A percentile compares a stretch with the other conserved stretches of the same genome.
Conservation (phyloP, 768 basidiomycete genomes). For the Pleurotus platypus region DNA sequence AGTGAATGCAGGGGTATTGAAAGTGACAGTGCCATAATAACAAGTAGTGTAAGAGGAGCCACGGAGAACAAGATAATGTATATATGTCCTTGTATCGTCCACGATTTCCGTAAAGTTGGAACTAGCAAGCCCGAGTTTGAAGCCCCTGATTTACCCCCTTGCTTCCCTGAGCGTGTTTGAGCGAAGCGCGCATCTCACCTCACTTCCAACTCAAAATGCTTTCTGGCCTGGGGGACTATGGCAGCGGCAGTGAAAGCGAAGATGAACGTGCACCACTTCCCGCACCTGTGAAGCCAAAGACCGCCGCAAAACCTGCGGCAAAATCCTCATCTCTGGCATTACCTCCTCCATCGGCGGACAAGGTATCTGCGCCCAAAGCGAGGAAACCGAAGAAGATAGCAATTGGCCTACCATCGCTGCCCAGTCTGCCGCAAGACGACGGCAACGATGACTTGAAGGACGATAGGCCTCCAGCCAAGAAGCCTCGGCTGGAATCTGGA, state of each 20-base stretch:
- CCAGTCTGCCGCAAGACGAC: constrained; percentile 27
- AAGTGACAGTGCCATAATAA: constrained; percentile 15
- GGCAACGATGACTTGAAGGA: constrained; percentile 32
- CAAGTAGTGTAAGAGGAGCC: no score
- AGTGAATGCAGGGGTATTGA: constrained; percentile 42
- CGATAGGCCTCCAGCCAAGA: constrained; percentile 57
- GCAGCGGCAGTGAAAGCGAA: constrained; percentile 62
- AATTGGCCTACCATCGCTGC: constrained; percentile 52
- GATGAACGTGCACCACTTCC: constrained; percentile 8
- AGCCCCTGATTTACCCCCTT: no score
- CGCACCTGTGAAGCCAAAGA: constrained; percentile 13
- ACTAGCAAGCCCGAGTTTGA: no score
- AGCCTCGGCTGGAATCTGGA: constrained; percentile 45
- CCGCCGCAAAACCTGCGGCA: constrained; percentile 27
- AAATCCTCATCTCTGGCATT: constrained; percentile 12
- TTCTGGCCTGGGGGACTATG: constrained; percentile 69
- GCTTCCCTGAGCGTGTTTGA: no score
- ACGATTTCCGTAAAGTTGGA: no score
- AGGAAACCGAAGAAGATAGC: constrained; percentile 60
- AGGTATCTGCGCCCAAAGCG: constrained; percentile 20
- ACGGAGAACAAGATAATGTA: no score
- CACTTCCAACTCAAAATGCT: constrained; percentile 42
- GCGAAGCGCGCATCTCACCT: no score
- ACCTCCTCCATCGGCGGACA: constrained; percentile 14
- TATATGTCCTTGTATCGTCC: no score